Base-by-base conservation (phyloP, 2,329 filamentous ascomycete species). In the Thielaviopsis euricoi region DNA sequence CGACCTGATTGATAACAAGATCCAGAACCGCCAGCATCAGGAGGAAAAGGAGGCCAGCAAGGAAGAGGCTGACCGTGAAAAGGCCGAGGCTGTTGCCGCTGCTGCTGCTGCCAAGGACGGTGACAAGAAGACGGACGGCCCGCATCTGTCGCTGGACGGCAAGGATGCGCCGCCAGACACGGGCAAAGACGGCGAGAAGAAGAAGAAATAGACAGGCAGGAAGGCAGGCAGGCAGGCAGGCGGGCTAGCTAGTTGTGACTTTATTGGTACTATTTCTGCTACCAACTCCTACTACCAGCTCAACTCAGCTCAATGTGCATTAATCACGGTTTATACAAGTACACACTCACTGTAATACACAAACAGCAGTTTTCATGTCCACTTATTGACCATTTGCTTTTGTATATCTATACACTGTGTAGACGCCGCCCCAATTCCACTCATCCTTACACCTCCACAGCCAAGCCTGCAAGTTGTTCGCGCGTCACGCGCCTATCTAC, bases 1-100 rank as follows among this genome's bases (percentile, higher is more conserved):
- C 71, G 93, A 98, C 69, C 75, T 98, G 64, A 98, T 98, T 64
- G 93, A 98, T 76, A 98, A 98, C 77, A 98, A 98, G 80, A 96
- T 97, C 64, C 91, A 97, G 76, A 98, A 98, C 74, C 82, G 91
- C 70, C 90, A 97, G 73, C 88, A 94, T 70, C 87, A 94, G 67
- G 93, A 97, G 68, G 93, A 98, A 67, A 91, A 91, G 74, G 91
- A 97, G 65, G 80, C 85, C 66, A 88, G 88, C 74, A 88, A 89
- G 67, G 83, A 85, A 53, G 86, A 86, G 67, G 63, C 64, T 23
- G 83, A 83, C 64, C 75, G 78, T 55, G 77, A 81, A 63, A 79
- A 79, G 70, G 80, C 81, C 70, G 77, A 81, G 63, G 68, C 37
- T 33, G 29, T 12, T 33, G 65, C 19, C n/a, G n/a, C n/a, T 67